These are phyloP conservation scores for Auricularia sp. DNA, from an alignment of 768 basidiomycete species.

Conservation along the genomic window DNA sequence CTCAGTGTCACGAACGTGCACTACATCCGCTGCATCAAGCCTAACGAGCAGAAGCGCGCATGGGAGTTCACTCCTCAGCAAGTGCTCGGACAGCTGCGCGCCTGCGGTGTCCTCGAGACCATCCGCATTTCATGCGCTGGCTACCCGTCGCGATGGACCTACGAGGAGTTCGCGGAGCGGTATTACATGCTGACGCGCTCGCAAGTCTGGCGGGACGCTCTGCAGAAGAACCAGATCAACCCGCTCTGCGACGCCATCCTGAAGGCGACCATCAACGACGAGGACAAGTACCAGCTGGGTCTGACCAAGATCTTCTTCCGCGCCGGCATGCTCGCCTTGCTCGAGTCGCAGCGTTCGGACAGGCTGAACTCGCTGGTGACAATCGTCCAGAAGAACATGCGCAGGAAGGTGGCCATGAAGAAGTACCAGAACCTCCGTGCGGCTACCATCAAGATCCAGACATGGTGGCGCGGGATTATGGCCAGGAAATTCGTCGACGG, in stretches of 20 bases:
- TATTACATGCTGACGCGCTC: constrained; percentile 96
- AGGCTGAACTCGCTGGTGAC: constrained; percentile 86
- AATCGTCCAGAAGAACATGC: constrained; percentile 95
- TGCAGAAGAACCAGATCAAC: constrained; percentile 68
- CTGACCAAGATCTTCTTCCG: constrained; percentile 99
- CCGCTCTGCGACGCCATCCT: constrained; percentile 78
- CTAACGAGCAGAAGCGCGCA: constrained; percentile 90
- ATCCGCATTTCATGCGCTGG: constrained; percentile 98
- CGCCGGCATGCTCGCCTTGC: constrained; percentile 93
- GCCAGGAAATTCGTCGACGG: constrained; percentile 61
- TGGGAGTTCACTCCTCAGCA: constrained; percentile 97
- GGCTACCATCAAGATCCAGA: constrained; percentile 79
- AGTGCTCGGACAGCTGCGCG: constrained; percentile 87
- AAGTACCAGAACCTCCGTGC: constrained; percentile 59
- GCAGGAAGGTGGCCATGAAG: constrained; percentile 73
- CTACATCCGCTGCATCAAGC: constrained; percentile 99
- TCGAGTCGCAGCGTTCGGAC: constrained; percentile 83
- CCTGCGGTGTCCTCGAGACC: constrained; percentile 97
- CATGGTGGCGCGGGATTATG: constrained; percentile 86
- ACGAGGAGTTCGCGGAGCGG: constrained; percentile 98
- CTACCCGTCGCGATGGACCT: constrained; percentile 96
- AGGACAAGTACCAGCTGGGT: constrained; percentile 95
- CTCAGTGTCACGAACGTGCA: constrained; percentile 96
- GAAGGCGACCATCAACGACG: constrained; percentile 77
- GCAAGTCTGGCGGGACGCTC: constrained; percentile 76